Conservation (phyloP, 2,329 filamentous ascomycete genomes). For the Aspergillus ruber region DNA sequence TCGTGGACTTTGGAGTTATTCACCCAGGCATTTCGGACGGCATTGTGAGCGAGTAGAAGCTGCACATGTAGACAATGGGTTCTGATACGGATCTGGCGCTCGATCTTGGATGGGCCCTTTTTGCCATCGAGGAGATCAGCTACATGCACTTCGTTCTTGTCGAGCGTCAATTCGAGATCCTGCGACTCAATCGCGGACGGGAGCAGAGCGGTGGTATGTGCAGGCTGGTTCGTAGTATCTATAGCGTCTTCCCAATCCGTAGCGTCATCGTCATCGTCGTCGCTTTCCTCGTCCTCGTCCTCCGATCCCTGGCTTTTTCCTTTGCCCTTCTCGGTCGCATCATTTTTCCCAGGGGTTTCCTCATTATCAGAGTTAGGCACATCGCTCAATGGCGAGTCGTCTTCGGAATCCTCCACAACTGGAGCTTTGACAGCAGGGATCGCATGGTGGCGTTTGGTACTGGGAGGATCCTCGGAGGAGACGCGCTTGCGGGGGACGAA, state of each 20-base stretch:
- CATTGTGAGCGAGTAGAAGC: conserved; percentile 81
- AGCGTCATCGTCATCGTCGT: conserved; percentile 46
- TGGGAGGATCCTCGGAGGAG: conserved; percentile 29
- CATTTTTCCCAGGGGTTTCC: conserved; percentile 51
- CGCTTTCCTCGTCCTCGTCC: conserved; percentile 19
- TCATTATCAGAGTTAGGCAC: conserved; percentile 18
- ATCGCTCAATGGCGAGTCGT: conserved; percentile 34
- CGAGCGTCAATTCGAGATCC: conserved; percentile 67
- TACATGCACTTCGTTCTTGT: conserved; percentile 48
- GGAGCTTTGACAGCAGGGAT: conserved; percentile 17
- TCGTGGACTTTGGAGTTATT: conserved; percentile 70
- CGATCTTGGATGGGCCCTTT: conserved; percentile 79
- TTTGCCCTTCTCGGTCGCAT: conserved; percentile 40
- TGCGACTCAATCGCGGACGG: conserved; percentile 50
- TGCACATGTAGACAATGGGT: conserved; percentile 89
- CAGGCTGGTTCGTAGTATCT: conserved; percentile 26
- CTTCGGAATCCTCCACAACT: conserved; percentile 21
- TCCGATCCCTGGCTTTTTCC: conserved; percentile 12
- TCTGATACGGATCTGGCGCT: conserved; percentile 67
- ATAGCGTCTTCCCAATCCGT: conserved; percentile 56
- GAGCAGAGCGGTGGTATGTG: conserved; percentile 17
- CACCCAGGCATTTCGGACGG: conserved; percentile 75
- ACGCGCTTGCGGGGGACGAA: conserved; percentile 41
- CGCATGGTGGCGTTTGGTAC: conserved; percentile 29
- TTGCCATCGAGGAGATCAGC: conserved; percentile 59